A percentile compares a stretch with the other conserved stretches of the same genome.
phyloP scores from a whole-genome alignment of 805 yeast species.

The Ogataea trehaloabstinens region DNA sequence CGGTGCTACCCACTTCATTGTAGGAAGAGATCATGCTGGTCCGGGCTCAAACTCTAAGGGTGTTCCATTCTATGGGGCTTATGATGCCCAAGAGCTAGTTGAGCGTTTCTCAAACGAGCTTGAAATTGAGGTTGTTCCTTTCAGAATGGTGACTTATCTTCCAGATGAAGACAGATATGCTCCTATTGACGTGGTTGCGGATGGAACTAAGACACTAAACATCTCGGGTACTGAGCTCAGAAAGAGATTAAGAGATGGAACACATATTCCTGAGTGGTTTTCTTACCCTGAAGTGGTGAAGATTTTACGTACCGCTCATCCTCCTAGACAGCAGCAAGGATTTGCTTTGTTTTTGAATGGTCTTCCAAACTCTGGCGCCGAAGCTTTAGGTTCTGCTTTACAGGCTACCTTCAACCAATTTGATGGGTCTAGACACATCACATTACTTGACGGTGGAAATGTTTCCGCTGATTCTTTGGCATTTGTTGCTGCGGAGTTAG shows the following conservation, averaged over 20 bases:
- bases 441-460: constrained; percentile 43
- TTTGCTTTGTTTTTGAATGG: constrained; percentile 72
- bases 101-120: constrained; percentile 73
- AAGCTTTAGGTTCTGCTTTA: constrained; percentile 74
- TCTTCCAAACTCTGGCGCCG: constrained; percentile 55
- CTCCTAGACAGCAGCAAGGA: constrained; percentile 89
- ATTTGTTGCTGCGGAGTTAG: constrained; percentile 69
- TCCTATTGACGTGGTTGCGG: constrained; percentile 88
- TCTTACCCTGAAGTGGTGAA: constrained; percentile 94
- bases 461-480: constrained; percentile 43
- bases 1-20: constrained; percentile 96
- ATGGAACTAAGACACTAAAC: constrained; percentile 77
- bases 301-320: constrained; percentile 87
- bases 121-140: constrained; percentile 88
- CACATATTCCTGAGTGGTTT: constrained; percentile 94
- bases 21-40: constrained; percentile 98
- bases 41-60: constrained; percentile 89
- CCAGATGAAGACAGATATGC: constrained; percentile 95
- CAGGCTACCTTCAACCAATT: constrained; percentile 89
- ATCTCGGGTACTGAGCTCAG: constrained; percentile 91
- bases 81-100: constrained; percentile 91
- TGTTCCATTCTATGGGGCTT: constrained; percentile 93
- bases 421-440: constrained; percentile 78
- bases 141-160: constrained; percentile 93
- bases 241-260: constrained; percentile 80